Conservation (phyloP, 495 filamentous ascomycete genomes). For the Aspergillus biplanus region DNA sequence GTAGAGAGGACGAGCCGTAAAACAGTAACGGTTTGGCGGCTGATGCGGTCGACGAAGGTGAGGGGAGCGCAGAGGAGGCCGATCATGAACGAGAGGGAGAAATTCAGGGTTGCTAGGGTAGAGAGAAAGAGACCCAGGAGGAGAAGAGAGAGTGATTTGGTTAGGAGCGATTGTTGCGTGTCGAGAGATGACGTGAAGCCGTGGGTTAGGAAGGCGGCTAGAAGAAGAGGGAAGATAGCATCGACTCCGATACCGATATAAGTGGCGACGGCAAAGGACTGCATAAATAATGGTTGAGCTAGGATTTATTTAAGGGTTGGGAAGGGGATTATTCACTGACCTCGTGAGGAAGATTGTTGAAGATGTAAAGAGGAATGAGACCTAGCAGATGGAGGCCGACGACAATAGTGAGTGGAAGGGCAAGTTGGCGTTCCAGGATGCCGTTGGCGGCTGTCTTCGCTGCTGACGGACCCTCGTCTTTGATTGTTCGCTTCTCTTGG, state of each 20-base stretch:
- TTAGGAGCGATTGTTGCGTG: conserved; percentile 70
- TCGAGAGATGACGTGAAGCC: conserved; percentile 55
- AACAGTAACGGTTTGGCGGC: conserved; percentile 22
- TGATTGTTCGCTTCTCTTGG: conserved; percentile 20
- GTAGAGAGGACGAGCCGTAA: conserved; percentile 31
- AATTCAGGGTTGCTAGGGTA: conserved; percentile 93
- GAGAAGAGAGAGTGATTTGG: conserved; percentile 90
- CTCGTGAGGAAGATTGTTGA: conserved; percentile 71
- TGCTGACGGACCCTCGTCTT: conserved; percentile 12
- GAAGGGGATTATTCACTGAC: conserved; percentile 51
- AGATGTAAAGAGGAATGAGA: conserved; percentile 82
- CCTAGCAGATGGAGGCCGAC: conserved; percentile 72
- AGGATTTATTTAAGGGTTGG: conserved; percentile 2
- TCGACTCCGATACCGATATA: conserved; percentile 61
- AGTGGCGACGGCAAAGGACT: conserved; percentile 58
- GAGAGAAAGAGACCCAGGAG: conserved; percentile 89
- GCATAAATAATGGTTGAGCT: conserved; percentile 17
- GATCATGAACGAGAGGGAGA: conserved; percentile 85
- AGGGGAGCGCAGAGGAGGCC: conserved; percentile 78
- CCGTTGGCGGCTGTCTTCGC: conserved; percentile 25
- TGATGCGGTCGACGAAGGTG: conserved; percentile 65
- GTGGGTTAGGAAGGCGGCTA: conserved; percentile 54
- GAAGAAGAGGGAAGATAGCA: conserved; percentile 60
- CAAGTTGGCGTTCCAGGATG: conserved; percentile 70
- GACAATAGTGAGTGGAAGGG: conserved; percentile 77